phyloP scores from a whole-genome alignment of 2,329 filamentous ascomycete species.

The Emmonsiellopsis sp. region DNA sequence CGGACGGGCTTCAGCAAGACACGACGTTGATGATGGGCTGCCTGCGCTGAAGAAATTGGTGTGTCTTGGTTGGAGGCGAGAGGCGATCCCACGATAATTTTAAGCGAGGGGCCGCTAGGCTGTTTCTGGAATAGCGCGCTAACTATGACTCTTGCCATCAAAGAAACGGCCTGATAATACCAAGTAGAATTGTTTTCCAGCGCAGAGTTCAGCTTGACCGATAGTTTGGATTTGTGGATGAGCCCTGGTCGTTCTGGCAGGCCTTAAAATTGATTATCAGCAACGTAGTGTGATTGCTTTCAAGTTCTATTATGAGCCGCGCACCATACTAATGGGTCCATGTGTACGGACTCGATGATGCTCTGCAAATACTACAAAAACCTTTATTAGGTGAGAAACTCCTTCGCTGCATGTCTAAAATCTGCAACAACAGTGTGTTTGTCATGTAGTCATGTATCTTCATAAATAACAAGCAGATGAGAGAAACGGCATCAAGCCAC shows the following conservation, averaged over 20 bases:
- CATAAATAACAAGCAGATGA: neutral
- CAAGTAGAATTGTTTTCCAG: no score
- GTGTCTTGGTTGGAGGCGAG: neutral
- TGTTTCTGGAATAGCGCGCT: constrained; percentile 5
- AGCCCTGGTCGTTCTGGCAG: no score
- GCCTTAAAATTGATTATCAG: no score
- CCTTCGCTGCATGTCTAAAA: neutral
- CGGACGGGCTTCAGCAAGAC: no score
- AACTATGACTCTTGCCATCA: no score
- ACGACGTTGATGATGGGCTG: neutral
- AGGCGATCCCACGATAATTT: constrained; percentile 21
- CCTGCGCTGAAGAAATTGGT: neutral
- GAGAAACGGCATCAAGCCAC: neutral
- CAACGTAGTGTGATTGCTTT: no score
- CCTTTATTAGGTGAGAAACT: neutral
- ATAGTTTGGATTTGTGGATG: no score
- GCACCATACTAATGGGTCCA: no score
- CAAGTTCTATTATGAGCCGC: no score
- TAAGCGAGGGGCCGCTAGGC: constrained; percentile 30
- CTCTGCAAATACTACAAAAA: neutral
- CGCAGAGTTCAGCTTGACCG: no score
- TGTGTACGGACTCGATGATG: neutral
- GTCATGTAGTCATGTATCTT: no score
- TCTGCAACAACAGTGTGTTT: neutral
- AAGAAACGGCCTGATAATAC: neutral